A percentile compares a stretch with the other conserved stretches of the same genome.
Evolutionary conservation across 371 early-diverging fungal genomes (phyloP).

Genomic region (Choanephora cucurbitarum): DNA sequence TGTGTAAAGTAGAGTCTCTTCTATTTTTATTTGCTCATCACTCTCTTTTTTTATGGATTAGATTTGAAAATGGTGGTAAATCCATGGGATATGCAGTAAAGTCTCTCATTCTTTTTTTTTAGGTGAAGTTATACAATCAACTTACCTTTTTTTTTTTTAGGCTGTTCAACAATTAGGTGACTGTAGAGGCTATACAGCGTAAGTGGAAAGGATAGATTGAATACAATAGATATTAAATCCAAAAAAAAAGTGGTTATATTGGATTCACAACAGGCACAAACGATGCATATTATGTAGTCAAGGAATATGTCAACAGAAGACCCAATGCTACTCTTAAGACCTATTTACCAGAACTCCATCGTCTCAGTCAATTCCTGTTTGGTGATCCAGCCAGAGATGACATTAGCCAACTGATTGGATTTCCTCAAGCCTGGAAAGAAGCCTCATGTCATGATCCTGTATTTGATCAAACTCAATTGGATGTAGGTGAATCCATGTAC

Average conservation of each 20-base stretch:
- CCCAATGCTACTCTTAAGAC: constrained; percentile 29
- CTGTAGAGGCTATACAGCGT: constrained; percentile 52
- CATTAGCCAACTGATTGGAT: constrained; percentile 26
- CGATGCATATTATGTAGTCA: constrained; percentile 54
- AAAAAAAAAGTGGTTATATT: constrained; percentile 50
- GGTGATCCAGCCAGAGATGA: constrained; percentile 37
- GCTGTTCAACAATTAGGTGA: constrained; percentile 43
- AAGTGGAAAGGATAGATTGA: constrained; percentile 4
- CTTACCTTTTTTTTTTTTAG: constrained; percentile 15
- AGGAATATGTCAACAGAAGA: constrained; percentile 41
- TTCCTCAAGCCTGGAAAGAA: constrained; percentile 34
- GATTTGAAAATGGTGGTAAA: constrained; percentile 50
- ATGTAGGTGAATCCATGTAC: constrained; percentile 47
- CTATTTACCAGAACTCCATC: constrained; percentile 39
- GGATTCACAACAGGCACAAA: constrained; percentile 64
- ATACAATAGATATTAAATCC: not conserved
- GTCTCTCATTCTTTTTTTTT: not conserved
- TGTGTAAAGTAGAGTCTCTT: constrained; percentile 22
- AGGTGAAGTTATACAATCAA: constrained; percentile 25
- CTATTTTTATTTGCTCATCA: not conserved
- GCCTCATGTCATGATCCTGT: constrained; percentile 38
- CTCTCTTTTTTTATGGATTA: constrained; percentile 8
- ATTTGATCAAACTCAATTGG: constrained; percentile 47
- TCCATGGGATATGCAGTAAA: constrained; percentile 49
- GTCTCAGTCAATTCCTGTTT: constrained; percentile 33